Conservation (phyloP, 2,329 filamentous ascomycete species). For the Aureobasidium sp. region DNA sequence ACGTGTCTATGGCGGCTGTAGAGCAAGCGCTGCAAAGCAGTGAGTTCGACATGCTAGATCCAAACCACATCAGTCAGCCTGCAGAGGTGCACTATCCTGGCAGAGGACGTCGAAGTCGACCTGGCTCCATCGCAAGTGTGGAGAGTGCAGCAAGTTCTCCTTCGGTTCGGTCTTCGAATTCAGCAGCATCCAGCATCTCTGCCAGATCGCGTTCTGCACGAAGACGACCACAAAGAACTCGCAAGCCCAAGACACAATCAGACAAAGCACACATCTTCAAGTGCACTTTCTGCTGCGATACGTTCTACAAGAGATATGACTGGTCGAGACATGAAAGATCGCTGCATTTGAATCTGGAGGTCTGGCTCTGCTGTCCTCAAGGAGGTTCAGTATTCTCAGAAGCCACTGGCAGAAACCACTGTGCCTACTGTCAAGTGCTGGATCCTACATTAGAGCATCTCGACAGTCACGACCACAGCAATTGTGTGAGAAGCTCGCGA, state of each 20-base stretch:
- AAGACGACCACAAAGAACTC: not conserved
- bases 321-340: conserved; percentile 60
- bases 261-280: conserved; percentile 44
- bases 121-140: not conserved
- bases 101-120: conserved; percentile 4
- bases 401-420: conserved; percentile 47
- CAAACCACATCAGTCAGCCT: not conserved
- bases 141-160: conserved; percentile 7
- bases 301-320: conserved; percentile 51
- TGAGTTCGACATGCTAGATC: not conserved
- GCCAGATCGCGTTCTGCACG: not conserved
- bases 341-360: conserved; percentile 58
- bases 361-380: conserved; percentile 54
- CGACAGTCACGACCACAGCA: conserved; percentile 51
- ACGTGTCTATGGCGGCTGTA: conserved; percentile 57
- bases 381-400: conserved; percentile 52
- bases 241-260: conserved; percentile 10
- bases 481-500: conserved; percentile 63
- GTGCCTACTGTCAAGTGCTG: conserved; percentile 51
- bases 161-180: not conserved
- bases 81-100: not conserved
- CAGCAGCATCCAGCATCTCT: conserved; percentile 4
- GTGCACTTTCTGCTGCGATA: conserved; percentile 52
- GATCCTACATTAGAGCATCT: conserved; percentile 51
- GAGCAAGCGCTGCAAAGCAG: conserved; percentile 45